These are phyloP conservation scores for Hymenoscyphus albidus DNA, from an alignment of 2,329 filamentous ascomycete species.

Conservation along the genomic window DNA sequence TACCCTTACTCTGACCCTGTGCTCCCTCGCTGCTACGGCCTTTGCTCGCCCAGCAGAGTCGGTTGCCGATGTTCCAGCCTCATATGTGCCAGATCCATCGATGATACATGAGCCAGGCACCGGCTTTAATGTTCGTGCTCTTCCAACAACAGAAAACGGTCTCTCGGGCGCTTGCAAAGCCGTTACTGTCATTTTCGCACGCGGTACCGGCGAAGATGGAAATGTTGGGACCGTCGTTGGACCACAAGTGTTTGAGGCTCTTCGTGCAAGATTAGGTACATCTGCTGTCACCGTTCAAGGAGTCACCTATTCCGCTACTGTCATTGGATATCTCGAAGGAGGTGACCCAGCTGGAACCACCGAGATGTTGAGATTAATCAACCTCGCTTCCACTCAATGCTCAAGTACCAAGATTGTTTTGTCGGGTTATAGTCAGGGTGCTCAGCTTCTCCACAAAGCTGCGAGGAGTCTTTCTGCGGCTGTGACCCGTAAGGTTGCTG, in stretches of 20 bases:
- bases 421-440: neutral
- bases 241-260: neutral
- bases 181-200: neutral
- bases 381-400: neutral
- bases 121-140: neutral
- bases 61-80: neutral
- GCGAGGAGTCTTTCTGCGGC: neutral
- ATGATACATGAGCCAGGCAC: neutral
- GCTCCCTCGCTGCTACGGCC: neutral
- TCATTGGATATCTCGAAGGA: neutral
- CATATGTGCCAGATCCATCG: neutral
- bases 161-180: neutral
- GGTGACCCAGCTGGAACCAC: neutral
- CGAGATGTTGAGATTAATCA: neutral
- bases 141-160: neutral
- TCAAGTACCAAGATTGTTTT: neutral
- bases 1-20: neutral
- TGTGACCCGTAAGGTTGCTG: neutral
- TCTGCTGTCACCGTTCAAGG: neutral
- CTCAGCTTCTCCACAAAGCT: neutral
- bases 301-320: neutral
- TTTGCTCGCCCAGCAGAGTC: neutral
- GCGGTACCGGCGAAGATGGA: neutral
- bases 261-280: neutral
- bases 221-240: neutral